These are phyloP conservation scores for Ailanthus altissimus DNA, from an alignment of 345 rosid species.

Conservation along the genomic window DNA sequence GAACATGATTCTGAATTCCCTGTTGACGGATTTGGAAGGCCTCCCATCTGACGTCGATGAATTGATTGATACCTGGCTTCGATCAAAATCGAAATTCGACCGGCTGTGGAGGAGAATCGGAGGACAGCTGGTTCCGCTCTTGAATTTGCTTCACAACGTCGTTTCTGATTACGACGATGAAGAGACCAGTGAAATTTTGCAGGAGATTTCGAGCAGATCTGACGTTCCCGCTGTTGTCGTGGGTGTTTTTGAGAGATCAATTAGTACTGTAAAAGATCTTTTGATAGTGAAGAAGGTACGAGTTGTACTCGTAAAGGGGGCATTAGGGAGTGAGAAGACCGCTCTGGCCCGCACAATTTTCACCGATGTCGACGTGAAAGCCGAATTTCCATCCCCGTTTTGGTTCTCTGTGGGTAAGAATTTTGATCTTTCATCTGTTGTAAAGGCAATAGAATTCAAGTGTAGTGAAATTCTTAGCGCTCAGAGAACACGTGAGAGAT, in stretches of 20 bases:
- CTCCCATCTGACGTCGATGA: slow-evolving; percentile 10
- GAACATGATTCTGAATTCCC: not conserved
- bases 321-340: slow-evolving; percentile 29
- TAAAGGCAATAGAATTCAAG: not conserved
- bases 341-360: slow-evolving; percentile 26
- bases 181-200: not conserved
- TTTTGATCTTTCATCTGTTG: not conserved
- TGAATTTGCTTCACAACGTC: not conserved
- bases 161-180: not conserved
- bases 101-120: not conserved
- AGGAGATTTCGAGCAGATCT: not conserved
- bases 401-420: slow-evolving; percentile 23
- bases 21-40: slow-evolving; percentile 13
- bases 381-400: slow-evolving; percentile 1
- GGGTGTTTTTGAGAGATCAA: not conserved
- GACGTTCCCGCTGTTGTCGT: not conserved
- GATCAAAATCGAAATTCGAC: not conserved
- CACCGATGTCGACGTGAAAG: not conserved
- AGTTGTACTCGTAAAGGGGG: slow-evolving; percentile 30
- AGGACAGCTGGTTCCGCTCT: not conserved
- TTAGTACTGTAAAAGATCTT: too few relatives aligned
- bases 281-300: not conserved
- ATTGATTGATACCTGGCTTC: slow-evolving; percentile 25
- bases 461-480: not conserved
- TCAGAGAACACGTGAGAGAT: slow-evolving; percentile 11